Percentiles rank a stretch among this genome's conserved stretches.
Evolutionary conservation across 2,329 filamentous ascomycete species (phyloP).

Genomic region (Colletotrichum chlorophyti): DNA sequence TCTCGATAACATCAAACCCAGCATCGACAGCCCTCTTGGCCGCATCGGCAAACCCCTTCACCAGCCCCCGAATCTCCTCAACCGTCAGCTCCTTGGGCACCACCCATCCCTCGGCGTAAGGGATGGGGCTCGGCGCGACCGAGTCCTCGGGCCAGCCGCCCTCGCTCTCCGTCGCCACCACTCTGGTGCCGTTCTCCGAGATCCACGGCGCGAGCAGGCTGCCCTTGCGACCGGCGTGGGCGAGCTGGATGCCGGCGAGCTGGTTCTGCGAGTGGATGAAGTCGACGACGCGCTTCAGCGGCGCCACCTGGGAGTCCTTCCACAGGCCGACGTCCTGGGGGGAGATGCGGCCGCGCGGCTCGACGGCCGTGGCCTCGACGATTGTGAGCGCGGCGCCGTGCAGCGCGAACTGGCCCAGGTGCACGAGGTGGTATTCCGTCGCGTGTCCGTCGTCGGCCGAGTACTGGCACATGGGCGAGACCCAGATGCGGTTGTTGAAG

Average conservation of each 20-base stretch:
- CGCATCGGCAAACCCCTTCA: constrained; percentile 66
- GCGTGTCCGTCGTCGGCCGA: constrained; percentile 68
- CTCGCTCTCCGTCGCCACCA: constrained; percentile 57
- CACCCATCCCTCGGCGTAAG: constrained; percentile 68
- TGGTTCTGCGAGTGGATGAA: constrained; percentile 82
- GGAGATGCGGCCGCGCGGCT: constrained; percentile 80
- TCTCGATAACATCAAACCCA: constrained; percentile 80
- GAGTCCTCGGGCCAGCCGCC: constrained; percentile 66
- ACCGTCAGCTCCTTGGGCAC: constrained; percentile 72
- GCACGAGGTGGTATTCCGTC: constrained; percentile 82
- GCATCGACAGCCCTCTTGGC: constrained; percentile 68
- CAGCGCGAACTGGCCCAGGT: constrained; percentile 79
- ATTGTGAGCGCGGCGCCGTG: constrained; percentile 78
- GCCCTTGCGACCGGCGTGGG: constrained; percentile 78
- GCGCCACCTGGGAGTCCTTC: constrained; percentile 82
- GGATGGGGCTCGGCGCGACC: constrained; percentile 55
- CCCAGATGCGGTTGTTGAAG: constrained; percentile 63
- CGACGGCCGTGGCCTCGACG: constrained; percentile 80
- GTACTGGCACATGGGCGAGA: constrained; percentile 69
- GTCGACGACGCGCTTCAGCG: constrained; percentile 73
- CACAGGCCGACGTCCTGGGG: constrained; percentile 83
- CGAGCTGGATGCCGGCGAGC: constrained; percentile 81
- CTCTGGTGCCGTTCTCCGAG: constrained; percentile 53
- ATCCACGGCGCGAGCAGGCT: constrained; percentile 71
- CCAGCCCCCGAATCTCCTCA: constrained; percentile 70